A percentile compares a stretch with the other conserved stretches of the same genome.
Conservation (phyloP, 2,329 filamentous ascomycete species). For the Fusarium nisikadoi region DNA sequence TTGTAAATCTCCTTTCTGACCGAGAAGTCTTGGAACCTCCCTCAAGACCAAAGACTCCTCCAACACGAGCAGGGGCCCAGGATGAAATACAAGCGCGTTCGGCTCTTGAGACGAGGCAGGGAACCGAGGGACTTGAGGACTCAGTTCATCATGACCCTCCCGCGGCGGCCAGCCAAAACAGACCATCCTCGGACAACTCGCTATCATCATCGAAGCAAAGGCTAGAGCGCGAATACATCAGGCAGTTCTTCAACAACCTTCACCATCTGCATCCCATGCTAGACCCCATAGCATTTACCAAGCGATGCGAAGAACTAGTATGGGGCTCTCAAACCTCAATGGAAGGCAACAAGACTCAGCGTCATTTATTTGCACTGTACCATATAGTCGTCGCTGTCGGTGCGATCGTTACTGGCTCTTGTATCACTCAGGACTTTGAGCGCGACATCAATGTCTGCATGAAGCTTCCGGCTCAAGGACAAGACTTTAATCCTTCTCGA, state of each 20-base stretch:
- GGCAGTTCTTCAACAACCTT: not conserved
- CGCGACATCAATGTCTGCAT: not conserved
- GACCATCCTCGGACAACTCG: not conserved
- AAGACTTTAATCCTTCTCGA: not conserved
- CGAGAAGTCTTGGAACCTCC: not conserved
- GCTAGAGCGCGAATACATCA: slow-evolving; percentile 1
- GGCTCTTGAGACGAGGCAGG: not conserved
- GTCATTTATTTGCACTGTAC: not conserved
- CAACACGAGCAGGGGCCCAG: not conserved
- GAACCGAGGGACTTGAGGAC: not conserved
- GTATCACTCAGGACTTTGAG: not conserved
- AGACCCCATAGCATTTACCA: not conserved
- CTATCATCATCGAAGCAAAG: not conserved
- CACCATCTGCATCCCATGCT: slow-evolving; percentile 4
- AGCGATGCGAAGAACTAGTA: not conserved
- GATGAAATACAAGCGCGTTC: not conserved
- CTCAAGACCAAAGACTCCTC: not conserved
- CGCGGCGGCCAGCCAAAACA: not conserved
- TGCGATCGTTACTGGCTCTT: not conserved
- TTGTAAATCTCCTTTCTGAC: not conserved
- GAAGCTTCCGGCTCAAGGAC: not conserved
- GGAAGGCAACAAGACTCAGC: not conserved
- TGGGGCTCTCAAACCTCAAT: not conserved
- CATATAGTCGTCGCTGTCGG: not conserved
- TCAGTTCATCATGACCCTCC: not conserved